phyloP scores from a whole-genome alignment of 257 asterid genomes.

The Mentha longifolia region DNA sequence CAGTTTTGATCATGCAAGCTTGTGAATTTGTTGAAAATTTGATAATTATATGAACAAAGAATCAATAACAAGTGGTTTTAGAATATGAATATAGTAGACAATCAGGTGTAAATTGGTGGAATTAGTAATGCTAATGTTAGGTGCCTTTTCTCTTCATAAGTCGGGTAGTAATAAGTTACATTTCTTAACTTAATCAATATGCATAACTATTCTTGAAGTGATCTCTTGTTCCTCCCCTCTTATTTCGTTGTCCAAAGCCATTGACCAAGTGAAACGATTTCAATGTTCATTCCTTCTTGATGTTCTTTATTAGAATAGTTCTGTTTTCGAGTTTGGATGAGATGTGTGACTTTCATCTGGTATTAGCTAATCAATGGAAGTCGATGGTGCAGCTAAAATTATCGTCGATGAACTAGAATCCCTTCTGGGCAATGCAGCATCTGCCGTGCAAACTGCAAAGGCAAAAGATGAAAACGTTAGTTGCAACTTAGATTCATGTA shows the following conservation, averaged over 20 bases:
- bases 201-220: neutral
- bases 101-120: neutral
- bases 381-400: conserved; percentile 51
- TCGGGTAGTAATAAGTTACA: too few relatives aligned
- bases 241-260: neutral
- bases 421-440: conserved; percentile 59
- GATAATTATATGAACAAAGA: neutral
- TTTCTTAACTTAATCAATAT: neutral
- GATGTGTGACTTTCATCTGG: neutral
- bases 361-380: conserved; percentile 8
- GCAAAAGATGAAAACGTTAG: conserved; percentile 43
- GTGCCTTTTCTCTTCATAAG: neutral
- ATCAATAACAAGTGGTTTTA: neutral
- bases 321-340: neutral
- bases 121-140: neutral
- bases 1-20: neutral
- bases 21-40: neutral
- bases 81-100: neutral
- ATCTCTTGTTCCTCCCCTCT: neutral
- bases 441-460: conserved; percentile 39
- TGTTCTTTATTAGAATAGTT: neutral
- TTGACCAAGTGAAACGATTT: neutral
- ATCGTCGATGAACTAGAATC: conserved; percentile 57
- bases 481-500: conserved; percentile 31
- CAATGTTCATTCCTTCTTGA: neutral